A percentile compares a stretch with the other conserved stretches of the same genome.
phyloP scores from a whole-genome alignment of 169 alveolate genomes.

The Plasmodium gonderi region DNA sequence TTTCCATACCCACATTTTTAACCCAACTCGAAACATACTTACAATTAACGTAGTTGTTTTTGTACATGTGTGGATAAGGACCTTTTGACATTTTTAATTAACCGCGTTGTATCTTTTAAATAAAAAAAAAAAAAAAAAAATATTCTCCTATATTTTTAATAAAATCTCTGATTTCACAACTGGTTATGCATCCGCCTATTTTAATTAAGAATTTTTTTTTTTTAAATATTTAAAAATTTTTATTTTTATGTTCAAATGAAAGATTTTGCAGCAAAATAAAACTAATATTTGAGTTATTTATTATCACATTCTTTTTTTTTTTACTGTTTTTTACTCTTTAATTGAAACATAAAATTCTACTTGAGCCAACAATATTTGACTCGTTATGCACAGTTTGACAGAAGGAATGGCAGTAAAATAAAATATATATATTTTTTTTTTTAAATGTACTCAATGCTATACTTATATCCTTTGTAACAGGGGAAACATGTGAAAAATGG shows the following conservation, averaged over 20 bases:
- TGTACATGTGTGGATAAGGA: background rate
- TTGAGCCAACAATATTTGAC: background rate
- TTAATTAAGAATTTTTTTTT: background rate
- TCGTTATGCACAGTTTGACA: background rate
- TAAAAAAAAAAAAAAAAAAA: background rate
- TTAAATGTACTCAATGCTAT: too few relatives aligned
- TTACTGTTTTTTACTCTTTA: too few relatives aligned
- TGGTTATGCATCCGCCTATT: background rate
- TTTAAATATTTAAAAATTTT: background rate
- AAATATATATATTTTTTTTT: too few relatives aligned
- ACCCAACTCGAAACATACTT: background rate
- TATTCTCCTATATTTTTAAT: background rate
- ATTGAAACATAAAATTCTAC: background rate
- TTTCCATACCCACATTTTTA: background rate
- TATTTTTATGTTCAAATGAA: background rate
- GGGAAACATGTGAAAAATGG: too few relatives aligned
- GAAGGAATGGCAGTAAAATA: background rate
- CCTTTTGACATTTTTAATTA: background rate
- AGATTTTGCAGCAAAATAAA: background rate
- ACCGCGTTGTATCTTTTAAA: background rate
- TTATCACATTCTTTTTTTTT: too few relatives aligned
- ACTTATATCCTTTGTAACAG: too few relatives aligned
- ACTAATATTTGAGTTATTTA: background rate
- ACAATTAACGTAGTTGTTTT: background rate
- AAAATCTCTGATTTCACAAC: background rate